Evolutionary conservation across 2,329 filamentous ascomycete species (phyloP).

Genomic region (Fusarium proliferatum): DNA sequence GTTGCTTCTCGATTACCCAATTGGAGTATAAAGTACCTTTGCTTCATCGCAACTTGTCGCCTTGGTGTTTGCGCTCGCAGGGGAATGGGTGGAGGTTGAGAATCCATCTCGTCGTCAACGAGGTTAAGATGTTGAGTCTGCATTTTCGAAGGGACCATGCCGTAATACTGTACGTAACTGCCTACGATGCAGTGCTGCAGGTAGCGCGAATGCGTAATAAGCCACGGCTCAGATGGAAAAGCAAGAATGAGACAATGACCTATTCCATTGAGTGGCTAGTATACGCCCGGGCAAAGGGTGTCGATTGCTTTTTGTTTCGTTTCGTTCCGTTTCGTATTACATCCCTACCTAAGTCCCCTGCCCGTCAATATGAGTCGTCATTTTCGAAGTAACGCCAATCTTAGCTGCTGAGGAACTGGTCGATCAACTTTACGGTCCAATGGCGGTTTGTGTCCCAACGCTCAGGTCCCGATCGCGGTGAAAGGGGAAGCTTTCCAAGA

Average conservation of each 20-base stretch:
- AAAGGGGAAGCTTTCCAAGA: not conserved
- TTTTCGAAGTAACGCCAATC: not conserved
- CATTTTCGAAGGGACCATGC: conserved; percentile 2
- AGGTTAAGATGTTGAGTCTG: conserved; percentile 22
- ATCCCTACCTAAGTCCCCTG: not conserved
- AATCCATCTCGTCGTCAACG: conserved; percentile 21
- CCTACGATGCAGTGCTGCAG: not conserved
- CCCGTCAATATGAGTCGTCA: not conserved
- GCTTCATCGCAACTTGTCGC: conserved; percentile 11
- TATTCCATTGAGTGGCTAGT: not conserved
- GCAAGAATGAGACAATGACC: not conserved
- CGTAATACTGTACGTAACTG: not conserved
- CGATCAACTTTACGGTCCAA: not conserved
- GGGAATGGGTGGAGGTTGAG: conserved; percentile 10
- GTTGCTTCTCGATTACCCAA: too few species aligned
- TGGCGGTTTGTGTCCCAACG: not conserved
- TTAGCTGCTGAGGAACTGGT: not conserved
- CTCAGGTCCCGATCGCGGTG: not conserved
- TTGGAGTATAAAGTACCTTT: not conserved
- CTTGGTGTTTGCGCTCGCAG: conserved; percentile 9
- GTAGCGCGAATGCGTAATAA: not conserved
- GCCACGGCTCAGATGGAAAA: not conserved
- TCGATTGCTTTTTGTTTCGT: conserved; percentile 1
- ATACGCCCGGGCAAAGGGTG: not conserved
- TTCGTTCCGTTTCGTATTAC: not conserved